Evolutionary conservation across 345 rosid species (phyloP).

Genomic region (Isatis tinctoria): DNA sequence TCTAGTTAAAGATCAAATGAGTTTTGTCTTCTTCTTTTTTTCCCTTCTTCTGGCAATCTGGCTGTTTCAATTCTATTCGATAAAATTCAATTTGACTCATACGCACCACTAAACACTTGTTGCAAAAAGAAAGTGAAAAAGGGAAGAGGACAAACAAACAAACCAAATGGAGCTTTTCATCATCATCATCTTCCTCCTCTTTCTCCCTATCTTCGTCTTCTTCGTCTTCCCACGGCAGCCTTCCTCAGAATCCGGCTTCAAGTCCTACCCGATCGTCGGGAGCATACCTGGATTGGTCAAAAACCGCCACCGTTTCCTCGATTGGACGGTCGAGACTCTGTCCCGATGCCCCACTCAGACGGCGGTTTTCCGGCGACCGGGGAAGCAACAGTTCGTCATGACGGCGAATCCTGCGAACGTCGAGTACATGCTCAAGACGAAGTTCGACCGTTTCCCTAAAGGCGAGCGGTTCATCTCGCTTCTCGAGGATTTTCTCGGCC

Average conservation of each 20-base stretch:
- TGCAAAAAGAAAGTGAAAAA: not conserved
- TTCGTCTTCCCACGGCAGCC: not conserved
- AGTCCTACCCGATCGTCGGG: constrained; percentile 54
- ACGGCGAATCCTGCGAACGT: constrained; percentile 66
- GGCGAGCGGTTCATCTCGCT: constrained; percentile 26
- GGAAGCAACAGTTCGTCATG: constrained; percentile 33
- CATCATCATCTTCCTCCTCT: constrained; percentile 14
- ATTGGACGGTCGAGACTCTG: constrained; percentile 53
- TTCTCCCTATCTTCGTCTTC: constrained; percentile 25
- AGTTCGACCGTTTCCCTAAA: constrained; percentile 52
- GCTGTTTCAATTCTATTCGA: not conserved
- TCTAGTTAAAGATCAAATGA: not conserved
- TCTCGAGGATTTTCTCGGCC: constrained; percentile 61
- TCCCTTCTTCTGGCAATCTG: not conserved
- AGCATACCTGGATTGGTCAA: constrained; percentile 33
- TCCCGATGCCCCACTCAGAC: constrained; percentile 50
- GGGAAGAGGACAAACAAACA: not conserved
- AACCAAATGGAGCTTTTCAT: not conserved
- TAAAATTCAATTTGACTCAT: not conserved
- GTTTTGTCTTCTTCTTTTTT: not conserved
- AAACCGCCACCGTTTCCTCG: constrained; percentile 41
- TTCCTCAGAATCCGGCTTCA: constrained; percentile 22
- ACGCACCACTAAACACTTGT: constrained; percentile 1
- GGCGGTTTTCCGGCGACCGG: constrained; percentile 37
- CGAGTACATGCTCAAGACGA: constrained; percentile 58